Conservation (phyloP, 2,329 filamentous ascomycete species). For the Xylaria sp. region DNA sequence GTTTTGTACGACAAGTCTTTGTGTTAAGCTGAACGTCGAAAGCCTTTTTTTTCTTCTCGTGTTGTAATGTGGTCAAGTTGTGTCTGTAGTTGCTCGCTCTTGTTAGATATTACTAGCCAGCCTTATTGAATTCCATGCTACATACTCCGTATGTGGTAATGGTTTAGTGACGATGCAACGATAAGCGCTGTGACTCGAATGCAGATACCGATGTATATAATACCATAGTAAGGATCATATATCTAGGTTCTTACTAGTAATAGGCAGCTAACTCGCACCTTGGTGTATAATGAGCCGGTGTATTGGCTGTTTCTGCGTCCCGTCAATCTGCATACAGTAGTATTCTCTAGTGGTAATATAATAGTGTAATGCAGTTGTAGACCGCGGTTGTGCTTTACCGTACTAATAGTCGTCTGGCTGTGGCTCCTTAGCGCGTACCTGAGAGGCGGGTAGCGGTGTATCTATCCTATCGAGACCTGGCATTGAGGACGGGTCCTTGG, state of each 20-base stretch:
- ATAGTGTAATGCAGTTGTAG: not conserved
- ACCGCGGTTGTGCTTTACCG: not conserved
- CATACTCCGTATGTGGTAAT: not conserved
- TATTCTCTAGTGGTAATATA: not conserved
- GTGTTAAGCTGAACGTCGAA: slow-evolving; percentile 11
- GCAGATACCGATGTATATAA: slow-evolving; percentile 4
- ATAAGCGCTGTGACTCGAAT: not conserved
- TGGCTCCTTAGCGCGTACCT: no score
- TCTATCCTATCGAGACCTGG: no score
- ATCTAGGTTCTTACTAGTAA: not conserved
- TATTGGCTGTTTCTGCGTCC: not conserved
- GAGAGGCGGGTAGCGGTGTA: no score
- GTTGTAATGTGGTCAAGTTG: not conserved
- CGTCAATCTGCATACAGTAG: not conserved
- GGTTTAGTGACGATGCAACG: not conserved
- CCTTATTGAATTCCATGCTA: not conserved
- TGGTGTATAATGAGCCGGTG: not conserved
- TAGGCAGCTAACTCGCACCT: not conserved
- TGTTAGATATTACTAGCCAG: no score
- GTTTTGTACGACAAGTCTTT: slow-evolving; percentile 2
- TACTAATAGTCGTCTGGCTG: no score
- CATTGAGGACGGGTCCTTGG: slow-evolving; percentile 9
- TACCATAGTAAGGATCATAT: not conserved
- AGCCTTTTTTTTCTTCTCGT: slow-evolving; percentile 12
- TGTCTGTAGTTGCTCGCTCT: no score